Evolutionary conservation across 495 filamentous ascomycete genomes (phyloP).

Genomic region (Terfezia claveryi): DNA sequence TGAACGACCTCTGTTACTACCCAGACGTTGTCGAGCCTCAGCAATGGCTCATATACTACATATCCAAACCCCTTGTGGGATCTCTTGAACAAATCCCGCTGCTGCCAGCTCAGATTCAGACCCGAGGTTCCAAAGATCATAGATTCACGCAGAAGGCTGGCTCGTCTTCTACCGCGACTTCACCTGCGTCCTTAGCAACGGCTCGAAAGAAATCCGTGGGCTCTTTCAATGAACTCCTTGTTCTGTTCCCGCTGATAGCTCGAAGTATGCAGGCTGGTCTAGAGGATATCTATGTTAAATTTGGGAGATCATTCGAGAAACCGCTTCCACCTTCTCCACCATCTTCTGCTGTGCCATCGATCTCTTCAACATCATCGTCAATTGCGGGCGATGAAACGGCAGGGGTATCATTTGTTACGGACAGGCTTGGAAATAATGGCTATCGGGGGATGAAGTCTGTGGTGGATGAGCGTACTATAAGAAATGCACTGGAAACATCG

Average conservation of each 20-base stretch:
- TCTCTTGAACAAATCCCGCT: slow-evolving; percentile 42
- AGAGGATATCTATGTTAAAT: slow-evolving; percentile 76
- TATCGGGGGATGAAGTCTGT: background rate
- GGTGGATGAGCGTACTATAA: slow-evolving; percentile 32
- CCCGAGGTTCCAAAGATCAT: background rate
- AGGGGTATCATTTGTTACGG: background rate
- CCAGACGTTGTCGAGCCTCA: slow-evolving; percentile 59
- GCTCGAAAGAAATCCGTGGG: slow-evolving; percentile 66
- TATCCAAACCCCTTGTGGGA: slow-evolving; percentile 77
- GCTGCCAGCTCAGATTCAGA: slow-evolving; percentile 10
- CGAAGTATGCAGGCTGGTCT: slow-evolving; percentile 87
- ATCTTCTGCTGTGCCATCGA: slow-evolving; percentile 33
- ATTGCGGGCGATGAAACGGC: slow-evolving; percentile 1
- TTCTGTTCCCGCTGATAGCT: slow-evolving; percentile 88
- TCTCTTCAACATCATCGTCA: slow-evolving; percentile 9
- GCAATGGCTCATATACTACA: slow-evolving; percentile 93
- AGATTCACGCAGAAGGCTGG: background rate
- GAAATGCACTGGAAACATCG: slow-evolving; percentile 65
- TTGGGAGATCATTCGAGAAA: slow-evolving; percentile 63
- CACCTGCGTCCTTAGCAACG: slow-evolving; percentile 1
- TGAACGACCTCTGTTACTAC: slow-evolving; percentile 74
- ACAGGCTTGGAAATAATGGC: background rate
- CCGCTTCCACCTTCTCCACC: slow-evolving; percentile 44
- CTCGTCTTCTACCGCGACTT: slow-evolving; percentile 1
- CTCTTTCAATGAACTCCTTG: slow-evolving; percentile 73